Evolutionary conservation across 202 grass and related monocot species (phyloP), one percentile per base, ranked within the genome.

Genomic region (Carex arenaria): DNA sequence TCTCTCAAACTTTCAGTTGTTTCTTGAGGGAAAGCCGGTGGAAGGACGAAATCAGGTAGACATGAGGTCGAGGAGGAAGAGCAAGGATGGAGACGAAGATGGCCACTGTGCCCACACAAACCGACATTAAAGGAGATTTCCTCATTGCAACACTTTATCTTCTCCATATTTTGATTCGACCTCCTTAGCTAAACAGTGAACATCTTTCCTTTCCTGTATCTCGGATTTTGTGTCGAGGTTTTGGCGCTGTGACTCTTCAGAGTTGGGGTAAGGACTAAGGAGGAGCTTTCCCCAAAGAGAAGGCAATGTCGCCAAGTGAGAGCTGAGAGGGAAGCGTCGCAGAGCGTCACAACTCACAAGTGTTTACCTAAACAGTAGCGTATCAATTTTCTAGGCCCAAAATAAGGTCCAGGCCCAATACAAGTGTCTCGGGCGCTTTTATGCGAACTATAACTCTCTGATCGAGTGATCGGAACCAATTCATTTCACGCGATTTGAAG

Each of bases 41-140:
- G 95, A 75, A 93, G 86, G 43, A 98, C 85, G 89, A 98, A 98
- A 7, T 94, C 89, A 31, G 90, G 89, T 45, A 85, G 85, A 23
- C 10, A 53, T 18, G 49, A 67, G 7, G 86, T 10, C 9, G 71
- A 32, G 79, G 86, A 52, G 67, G 83, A 84, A 60, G 47, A 57
- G 84, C 81, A 64, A 66, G 90, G 87, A 4, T 93, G 89, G 86
- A 98, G 90, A 36, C 90, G 89, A 80, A 94, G 95, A 84, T 98
- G 92, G 38, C 95, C 95, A 47, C 90, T 60, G 80, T 98, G 89
- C 38, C 95, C 95, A 71, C 90, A 93, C 62, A 98, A 93, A 62
- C 89, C 89, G 57, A 98, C 81, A 64, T 92, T 81, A 84, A 94
- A 98, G 73, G 92, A 87, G 69, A 95, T 62, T 81, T 94, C 92